Base-by-base conservation (phyloP, 148 eudicot species). In the Limonium bicolor region DNA sequence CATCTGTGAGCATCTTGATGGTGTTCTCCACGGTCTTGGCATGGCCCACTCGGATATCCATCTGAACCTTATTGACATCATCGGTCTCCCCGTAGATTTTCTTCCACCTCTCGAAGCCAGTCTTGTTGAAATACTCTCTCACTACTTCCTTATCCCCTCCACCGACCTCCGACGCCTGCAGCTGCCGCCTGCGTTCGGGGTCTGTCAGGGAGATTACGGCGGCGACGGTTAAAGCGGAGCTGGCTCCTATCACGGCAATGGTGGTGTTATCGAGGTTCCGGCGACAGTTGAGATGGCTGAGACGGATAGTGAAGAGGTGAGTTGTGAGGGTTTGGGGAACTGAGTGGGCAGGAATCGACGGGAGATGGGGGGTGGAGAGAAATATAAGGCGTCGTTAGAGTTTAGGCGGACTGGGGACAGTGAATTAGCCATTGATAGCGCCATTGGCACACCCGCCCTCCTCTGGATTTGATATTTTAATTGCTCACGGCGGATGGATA, bases 71-170 rank as follows among this genome's bases (percentile, higher is more conserved):
- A 28, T 90, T 90, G 0, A 90, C 99, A 20, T 90, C 95, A 22
- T 85, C 99, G 1, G 80, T 70, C 0, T 81, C 95, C 0, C 99
- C 99, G 12, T 90, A 90, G 0, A 90, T 90, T 68, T 79, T 90
- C 72, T 62, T 70, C 99, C 99, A 90, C 51, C 99, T 29, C 59
- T 85, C 82, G 28, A 78, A 90, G 46, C 99, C 99, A 0, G 85
- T 74, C 8, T 59, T 70, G 31, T 85, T 90, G 52, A 90, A 90
- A 68, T 90, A 90, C 66, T 90, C 88, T 33, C 65, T 46, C 14
- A 90, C 99, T 23, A 90, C 99, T 64, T 90, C 99, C 77, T 90
- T 90, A 41, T 90, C 99, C 0, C 81, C 86, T 9, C 99, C 99
- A 7, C 94, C 93, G 0, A 90, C 95, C 50, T 77, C 80, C 65